Evolutionary conservation across 306 rosid genomes (phyloP), one percentile per base, ranked within the genome.

Genomic region (Dalbergia cochinchinensis): DNA sequence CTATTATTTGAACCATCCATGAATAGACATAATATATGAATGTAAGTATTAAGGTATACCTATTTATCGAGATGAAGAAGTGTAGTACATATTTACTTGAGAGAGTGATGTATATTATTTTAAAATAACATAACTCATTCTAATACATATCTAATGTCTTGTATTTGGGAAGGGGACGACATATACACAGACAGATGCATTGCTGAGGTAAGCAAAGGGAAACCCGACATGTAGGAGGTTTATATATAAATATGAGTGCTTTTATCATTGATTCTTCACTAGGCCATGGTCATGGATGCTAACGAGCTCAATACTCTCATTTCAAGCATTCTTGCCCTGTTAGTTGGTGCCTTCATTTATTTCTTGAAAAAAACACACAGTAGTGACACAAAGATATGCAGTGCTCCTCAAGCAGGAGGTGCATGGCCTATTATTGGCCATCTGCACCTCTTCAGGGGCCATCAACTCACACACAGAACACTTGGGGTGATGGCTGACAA

Each of bases 401-500:
- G 57, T 35, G 85, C 80, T 6, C 85, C 88, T 54, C 77, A 84
- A 76, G 88, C 85, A 57, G 79, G 61, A 35, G 72, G 87, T 20
- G 67, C 83, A 57, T 85, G 79, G 88, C 88, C 85, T 57, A 76
- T 77, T 33, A 73, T 85, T 71, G 88, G 85, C 26, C 85, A 85
- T 59, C 35, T 80, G 26, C 88, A 80, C 73, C 88, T 71, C 69
- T 80, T 80, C 3, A 33, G 83, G 3, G 54, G 39, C 59, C 37
- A 65, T 8, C 82, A 80, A 77, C 76, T 76, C 8, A 71, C 69
- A 31, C 83, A 76, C 77, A 80, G 26, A 81, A 80, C 79, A 65
- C 88, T 85, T 10, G 85, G 63, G 4, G 0, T 14, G 4, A 80
- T 85, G 88, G 83, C 88, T 77, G 85, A 85, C 3, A 77, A 71